Evolutionary conservation across 2,329 filamentous ascomycete species (phyloP), one percentile per base, ranked within the genome.

Genomic region (Talaromyces sp.): DNA sequence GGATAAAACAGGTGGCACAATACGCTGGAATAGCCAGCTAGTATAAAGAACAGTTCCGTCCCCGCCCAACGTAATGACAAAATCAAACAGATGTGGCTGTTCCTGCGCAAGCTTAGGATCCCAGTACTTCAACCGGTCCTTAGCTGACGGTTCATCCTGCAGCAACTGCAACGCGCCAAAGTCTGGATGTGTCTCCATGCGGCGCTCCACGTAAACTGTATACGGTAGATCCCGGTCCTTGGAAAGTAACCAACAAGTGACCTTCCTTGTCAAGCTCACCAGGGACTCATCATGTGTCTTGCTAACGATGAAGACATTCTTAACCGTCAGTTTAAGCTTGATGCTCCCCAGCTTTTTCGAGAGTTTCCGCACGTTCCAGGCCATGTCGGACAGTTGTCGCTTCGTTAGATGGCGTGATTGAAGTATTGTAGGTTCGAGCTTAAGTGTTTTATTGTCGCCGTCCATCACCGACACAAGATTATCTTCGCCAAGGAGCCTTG

Each of bases 11-110:
- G 94, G 94, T 5, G 94, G 94, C 0, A 97, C 93, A 42, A 97
- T 89, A 37, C 90, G 86, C 75, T 99, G 94, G 70, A 99, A 99
- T 1, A 99, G 80, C 92, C 93, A 97, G 67, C 91, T 96, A 3
- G 93, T 90, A 68, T 96, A 97, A 10, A 99, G 79, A 6, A 99
- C 93, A 0, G 94, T 99, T n/a, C 94, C 94, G 69, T 99, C 94
- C 11, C 94, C 94, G 44, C 91, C 92, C 3, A 96, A 82, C 0
- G 93, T 95, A 42, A 99, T 85, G 47, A 95, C 87, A 66, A 99
- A 95, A 73, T 99, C 94, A 68, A 97, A 97, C 0, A 85, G 88
- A 64, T 96, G 91, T 3, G 93, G 93, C 54, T 86, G 82, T 36
- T 85, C 80, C 43, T 82, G 82, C 63, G 91, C 96, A 67, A 97